Conservation (phyloP, 352 stramenopile species). For the Labyrinthula sp. region DNA sequence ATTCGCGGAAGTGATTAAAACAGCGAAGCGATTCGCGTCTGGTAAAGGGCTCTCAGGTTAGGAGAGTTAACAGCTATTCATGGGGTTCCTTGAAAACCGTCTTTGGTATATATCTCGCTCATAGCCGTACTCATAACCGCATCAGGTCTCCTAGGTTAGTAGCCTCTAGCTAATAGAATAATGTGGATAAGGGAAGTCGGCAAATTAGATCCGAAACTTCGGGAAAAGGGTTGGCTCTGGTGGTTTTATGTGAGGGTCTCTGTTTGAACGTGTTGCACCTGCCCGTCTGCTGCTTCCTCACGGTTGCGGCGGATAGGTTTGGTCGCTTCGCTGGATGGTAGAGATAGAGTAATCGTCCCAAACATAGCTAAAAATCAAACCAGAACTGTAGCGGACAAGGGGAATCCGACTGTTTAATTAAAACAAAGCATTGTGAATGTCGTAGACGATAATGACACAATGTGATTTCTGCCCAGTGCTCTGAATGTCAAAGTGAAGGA, state of each 20-base stretch:
- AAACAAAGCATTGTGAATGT: conserved; percentile 59
- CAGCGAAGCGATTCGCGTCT: conserved; percentile 44
- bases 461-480: conserved; percentile 63
- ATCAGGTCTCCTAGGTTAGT: conserved; percentile 58
- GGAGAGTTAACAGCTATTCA: conserved; percentile 40
- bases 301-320: too few species aligned
- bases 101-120: conserved; percentile 48
- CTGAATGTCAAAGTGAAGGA: conserved; percentile 57
- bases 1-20: conserved; percentile 45
- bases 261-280: too few species aligned
- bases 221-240: conserved; percentile 57
- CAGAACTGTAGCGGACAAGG: conserved; percentile 56
- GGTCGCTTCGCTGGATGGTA: too few species aligned
- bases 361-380: conserved; percentile 48
- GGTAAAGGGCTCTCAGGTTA: conserved; percentile 46
- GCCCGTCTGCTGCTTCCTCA: too few species aligned
- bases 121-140: conserved; percentile 58
- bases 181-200: conserved; percentile 61
- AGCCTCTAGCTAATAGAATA: conserved; percentile 60
- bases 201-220: conserved; percentile 59
- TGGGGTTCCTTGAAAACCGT: conserved; percentile 47
- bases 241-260: conserved; percentile 35
- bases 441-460: conserved; percentile 53
- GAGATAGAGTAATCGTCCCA: too few species aligned
- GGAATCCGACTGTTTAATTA: conserved; percentile 63